These are phyloP conservation scores for Friedmanniomyces endolithicus DNA, from an alignment of 495 filamentous ascomycete species.

Conservation along the genomic window DNA sequence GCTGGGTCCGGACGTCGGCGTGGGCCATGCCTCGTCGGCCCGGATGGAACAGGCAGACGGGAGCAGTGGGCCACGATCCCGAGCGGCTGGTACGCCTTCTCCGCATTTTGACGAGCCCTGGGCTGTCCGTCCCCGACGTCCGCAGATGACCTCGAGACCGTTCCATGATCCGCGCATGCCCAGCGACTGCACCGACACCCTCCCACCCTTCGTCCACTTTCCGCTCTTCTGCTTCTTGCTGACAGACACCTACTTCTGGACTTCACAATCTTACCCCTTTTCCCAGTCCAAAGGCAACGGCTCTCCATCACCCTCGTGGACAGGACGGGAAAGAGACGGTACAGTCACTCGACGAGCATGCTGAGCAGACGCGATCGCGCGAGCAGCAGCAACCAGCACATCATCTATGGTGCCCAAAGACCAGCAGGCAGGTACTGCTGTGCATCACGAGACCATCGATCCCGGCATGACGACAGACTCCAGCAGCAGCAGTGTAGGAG, in stretches of 20 bases:
- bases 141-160: background rate
- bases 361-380: background rate
- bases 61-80: no score
- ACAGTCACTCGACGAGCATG: background rate
- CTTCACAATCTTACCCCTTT: no score
- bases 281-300: no score
- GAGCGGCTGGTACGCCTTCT: no score
- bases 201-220: background rate
- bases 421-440: background rate
- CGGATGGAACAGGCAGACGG: no score
- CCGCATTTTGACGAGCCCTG: no score
- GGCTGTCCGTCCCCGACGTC: no score
- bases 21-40: background rate
- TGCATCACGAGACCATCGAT: background rate
- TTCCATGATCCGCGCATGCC: background rate
- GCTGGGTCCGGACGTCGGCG: background rate
- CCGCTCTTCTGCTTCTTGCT: background rate
- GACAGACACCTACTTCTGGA: no score
- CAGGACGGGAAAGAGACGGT: background rate
- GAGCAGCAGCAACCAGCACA: constrained; percentile 3
- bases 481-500: background rate
- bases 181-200: background rate
- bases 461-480: constrained; percentile 4
- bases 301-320: background rate
- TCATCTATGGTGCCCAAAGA: background rate